Evolutionary conservation across 768 basidiomycete genomes (phyloP).

Genomic region (Tephrocybe sp.): DNA sequence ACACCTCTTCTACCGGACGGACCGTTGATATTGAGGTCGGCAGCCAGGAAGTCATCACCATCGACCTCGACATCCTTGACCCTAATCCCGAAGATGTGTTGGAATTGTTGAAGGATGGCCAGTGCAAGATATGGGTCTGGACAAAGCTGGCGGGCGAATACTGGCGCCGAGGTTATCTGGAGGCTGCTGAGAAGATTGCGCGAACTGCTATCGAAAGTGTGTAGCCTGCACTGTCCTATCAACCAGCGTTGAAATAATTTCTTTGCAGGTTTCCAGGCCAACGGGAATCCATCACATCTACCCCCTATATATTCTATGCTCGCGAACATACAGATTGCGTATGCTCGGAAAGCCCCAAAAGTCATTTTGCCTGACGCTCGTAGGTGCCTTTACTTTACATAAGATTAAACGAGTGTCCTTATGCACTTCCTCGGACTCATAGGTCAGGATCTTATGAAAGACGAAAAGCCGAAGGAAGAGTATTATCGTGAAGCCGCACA

Average conservation of each 20-base stretch:
- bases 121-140: slow-evolving; percentile 76
- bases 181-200: slow-evolving; percentile 77
- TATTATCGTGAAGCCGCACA: slow-evolving; percentile 70
- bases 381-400: slow-evolving; percentile 36
- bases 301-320: slow-evolving; percentile 79
- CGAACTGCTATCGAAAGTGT: slow-evolving; percentile 64
- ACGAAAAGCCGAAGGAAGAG: slow-evolving; percentile 64
- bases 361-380: slow-evolving; percentile 69
- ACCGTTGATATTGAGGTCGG: slow-evolving; percentile 78
- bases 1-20: slow-evolving; percentile 36
- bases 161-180: slow-evolving; percentile 74
- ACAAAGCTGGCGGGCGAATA: slow-evolving; percentile 85
- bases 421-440: neutral
- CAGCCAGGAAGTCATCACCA: slow-evolving; percentile 83
- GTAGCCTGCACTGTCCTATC: slow-evolving; percentile 5
- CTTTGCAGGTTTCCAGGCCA: slow-evolving; percentile 49
- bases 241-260: slow-evolving; percentile 14
- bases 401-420: neutral
- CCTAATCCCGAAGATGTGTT: slow-evolving; percentile 74
- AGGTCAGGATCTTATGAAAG: slow-evolving; percentile 67
- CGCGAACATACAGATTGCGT: slow-evolving; percentile 81
- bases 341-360: slow-evolving; percentile 85
- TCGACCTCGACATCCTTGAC: slow-evolving; percentile 87
- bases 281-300: slow-evolving; percentile 49
- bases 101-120: slow-evolving; percentile 69